A percentile compares a stretch with the other conserved stretches of the same genome.
Evolutionary conservation across 495 filamentous ascomycete species (phyloP).

Genomic region (Penicillium antarcticum): DNA sequence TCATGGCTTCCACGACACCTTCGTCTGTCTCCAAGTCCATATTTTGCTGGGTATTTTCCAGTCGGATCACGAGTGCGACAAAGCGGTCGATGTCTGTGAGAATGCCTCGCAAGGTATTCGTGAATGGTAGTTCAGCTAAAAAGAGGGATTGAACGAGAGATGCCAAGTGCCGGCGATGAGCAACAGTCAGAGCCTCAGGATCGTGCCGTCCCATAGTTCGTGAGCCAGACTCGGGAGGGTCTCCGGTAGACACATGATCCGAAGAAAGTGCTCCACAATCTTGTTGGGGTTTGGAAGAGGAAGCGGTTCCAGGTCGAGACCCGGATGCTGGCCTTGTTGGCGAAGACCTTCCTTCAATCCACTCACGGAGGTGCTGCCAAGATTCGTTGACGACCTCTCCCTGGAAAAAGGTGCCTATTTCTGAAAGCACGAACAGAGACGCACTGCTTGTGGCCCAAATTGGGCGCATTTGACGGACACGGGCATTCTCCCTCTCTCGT

Average conservation of each 20-base stretch:
- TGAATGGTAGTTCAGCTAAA: slow-evolving; percentile 66
- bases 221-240: slow-evolving; percentile 16
- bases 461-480: slow-evolving; percentile 64
- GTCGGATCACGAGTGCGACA: slow-evolving; percentile 65
- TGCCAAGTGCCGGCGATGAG: slow-evolving; percentile 71
- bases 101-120: slow-evolving; percentile 63
- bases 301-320: slow-evolving; percentile 40
- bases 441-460: slow-evolving; percentile 85
- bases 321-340: slow-evolving; percentile 15
- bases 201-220: slow-evolving; percentile 55
- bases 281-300: slow-evolving; percentile 22
- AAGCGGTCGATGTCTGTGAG: slow-evolving; percentile 73
- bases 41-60: slow-evolving; percentile 68
- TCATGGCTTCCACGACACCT: slow-evolving; percentile 70
- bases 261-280: not conserved
- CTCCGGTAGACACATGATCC: slow-evolving; percentile 4
- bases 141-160: slow-evolving; percentile 66
- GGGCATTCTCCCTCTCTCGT: slow-evolving; percentile 54
- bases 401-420: slow-evolving; percentile 82
- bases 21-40: slow-evolving; percentile 76
- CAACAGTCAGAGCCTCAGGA: slow-evolving; percentile 76
- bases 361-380: slow-evolving; percentile 59
- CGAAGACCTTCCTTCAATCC: slow-evolving; percentile 46
- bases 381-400: slow-evolving; percentile 81
- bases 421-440: slow-evolving; percentile 81